These are phyloP conservation scores for Lomentospora prolificans DNA, from an alignment of 2,329 filamentous ascomycete species.

Conservation along the genomic window DNA sequence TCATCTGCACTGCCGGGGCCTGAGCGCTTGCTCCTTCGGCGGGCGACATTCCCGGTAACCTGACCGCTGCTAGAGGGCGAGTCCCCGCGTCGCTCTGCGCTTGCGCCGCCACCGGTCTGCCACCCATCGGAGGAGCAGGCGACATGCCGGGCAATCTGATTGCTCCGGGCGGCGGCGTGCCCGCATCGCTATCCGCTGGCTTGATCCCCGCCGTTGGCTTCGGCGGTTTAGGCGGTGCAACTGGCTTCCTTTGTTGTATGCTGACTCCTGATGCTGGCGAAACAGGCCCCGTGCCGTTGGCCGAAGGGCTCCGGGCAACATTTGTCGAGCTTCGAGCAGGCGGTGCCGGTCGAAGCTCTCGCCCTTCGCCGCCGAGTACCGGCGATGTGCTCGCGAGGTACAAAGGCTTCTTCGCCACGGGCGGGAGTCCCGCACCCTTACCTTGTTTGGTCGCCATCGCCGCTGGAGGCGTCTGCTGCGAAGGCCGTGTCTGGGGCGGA, in stretches of 20 bases:
- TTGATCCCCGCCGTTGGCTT: slow-evolving; percentile 12
- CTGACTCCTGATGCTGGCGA: not conserved
- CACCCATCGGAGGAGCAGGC: no score
- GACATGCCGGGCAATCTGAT: not conserved
- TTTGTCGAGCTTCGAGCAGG: slow-evolving; percentile 15
- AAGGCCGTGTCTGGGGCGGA: not conserved
- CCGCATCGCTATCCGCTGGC: not conserved
- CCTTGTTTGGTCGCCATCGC: not conserved
- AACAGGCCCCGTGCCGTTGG: not conserved
- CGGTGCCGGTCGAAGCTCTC: slow-evolving; percentile 12
- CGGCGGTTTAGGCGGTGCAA: slow-evolving; percentile 16
- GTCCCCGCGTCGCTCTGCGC: no score
- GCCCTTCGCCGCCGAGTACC: not conserved
- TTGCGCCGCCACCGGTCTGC: no score
- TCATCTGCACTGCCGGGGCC: slow-evolving; percentile 14
- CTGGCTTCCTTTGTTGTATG: slow-evolving; percentile 17
- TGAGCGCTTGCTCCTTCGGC: not conserved
- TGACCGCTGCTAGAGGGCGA: no score
- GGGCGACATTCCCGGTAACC: no score
- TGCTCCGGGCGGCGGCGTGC: not conserved
- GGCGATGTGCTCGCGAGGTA: not conserved
- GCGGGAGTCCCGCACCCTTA: slow-evolving; percentile 24
- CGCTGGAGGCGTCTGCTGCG: not conserved
- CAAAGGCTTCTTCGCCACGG: slow-evolving; percentile 53
- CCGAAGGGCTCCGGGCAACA: not conserved